Evolutionary conservation across 345 rosid genomes (phyloP), one percentile per base, ranked within the genome.

Genomic region (Hibiscus syriacus): DNA sequence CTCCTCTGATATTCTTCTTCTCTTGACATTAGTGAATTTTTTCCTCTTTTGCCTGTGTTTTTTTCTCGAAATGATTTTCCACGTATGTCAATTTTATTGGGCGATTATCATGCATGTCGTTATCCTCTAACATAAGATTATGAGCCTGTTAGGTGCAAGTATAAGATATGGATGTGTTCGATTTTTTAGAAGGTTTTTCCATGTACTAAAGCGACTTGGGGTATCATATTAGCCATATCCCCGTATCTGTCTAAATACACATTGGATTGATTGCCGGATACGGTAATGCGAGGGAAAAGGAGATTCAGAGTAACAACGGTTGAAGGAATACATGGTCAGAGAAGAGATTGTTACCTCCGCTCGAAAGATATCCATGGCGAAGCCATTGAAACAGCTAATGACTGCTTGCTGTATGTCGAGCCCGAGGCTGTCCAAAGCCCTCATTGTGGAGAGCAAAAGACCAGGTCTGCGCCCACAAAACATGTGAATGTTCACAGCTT

Each of bases 401-500:
- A 88, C 91, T 62, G 94, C 94, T 80, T 86, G 91, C 72, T 83
- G 94, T 4, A 52, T 52, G 26, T 52, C 55, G 36, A 88, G 75
- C 4, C 91, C 89, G 6, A 88, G 87, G 83, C 76, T 82, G 76
- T 86, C 94, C 72, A 88, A 67, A 46, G 90, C 89, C 75, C 84
- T 81, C 85, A 86, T 83, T 3, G 94, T 84, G 46, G 94, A 86
- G 22, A 88, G 84, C 79, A 88, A 49, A 38, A 88, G 84, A 7
- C 91, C 91, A 1, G 89, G 91, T 77, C 81, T 84, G 54, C 91
- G 82, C 22, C 79, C 81, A 68, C 89, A 88, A 65, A 88, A 84
- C 94, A 88, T 88, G 77, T 88, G 94, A 66, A 88, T 88, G 78
- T 86, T 88, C 46, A 88, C 94, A 13, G 86, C 94, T 79, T 90